Evolutionary conservation across 495 filamentous ascomycete genomes (phyloP), one percentile per base, ranked within the genome.

Genomic region (Margaritispora aquatica): DNA sequence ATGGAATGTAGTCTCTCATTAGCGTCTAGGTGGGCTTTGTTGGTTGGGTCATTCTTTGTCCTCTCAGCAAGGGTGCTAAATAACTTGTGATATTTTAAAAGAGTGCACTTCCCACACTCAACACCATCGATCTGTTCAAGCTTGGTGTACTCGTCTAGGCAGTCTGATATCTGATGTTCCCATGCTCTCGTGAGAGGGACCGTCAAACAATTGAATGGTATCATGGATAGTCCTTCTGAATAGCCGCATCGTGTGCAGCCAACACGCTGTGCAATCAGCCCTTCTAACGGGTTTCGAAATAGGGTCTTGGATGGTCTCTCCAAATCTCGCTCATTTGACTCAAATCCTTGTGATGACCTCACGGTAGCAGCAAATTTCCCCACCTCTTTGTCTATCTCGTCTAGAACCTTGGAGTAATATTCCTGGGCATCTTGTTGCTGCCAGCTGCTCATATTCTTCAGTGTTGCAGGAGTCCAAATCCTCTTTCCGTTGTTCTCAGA

Each of bases 391-490:
- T 97, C 91, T 46, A 99, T 74, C 61, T 92, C 84, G 52, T 93
- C 89, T 55, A 96, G 76, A 23, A 99, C 74, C 64, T 92, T 96
- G 19, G 91, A 90, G 56, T 89, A 96, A 68, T 96, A 99, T 70
- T 99, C 95, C 70, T 99, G 95, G 4, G 95, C 95, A 75, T 99
- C 95, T 68, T 99, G 95, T 66, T 99, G 95, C 69, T 96, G 87
- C 86, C 88, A 94, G 49, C 87, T 93, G 67, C 85, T 92, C 85
- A 97, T 90, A 13, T 81, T 88, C 68, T 94, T 94, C 15, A 97
- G 68, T 56, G 85, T 83, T 1, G 80, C 70, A 0, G 88, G 88
- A 19, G 89, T 88, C 89, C 89, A 94, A 10, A 96, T 73, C 38
- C 81, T 84, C 63, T 76, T 78, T 29, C 89, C 89, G 61, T 85